Evolutionary conservation across 257 asterid genomes (phyloP).

Genomic region (Orobanche coerulescens): DNA sequence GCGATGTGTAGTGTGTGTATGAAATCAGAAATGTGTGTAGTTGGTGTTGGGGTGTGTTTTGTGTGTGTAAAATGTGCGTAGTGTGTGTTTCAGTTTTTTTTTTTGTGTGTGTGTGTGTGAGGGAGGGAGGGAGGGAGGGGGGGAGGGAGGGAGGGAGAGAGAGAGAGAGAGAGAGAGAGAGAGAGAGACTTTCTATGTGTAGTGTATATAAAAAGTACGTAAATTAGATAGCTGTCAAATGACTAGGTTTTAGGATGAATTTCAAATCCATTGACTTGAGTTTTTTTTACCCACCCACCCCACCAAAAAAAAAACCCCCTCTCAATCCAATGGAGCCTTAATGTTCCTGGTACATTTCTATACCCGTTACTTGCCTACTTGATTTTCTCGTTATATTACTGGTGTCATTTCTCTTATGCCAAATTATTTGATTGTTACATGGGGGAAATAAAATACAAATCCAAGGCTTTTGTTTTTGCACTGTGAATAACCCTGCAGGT

Average conservation of each 20-base stretch:
- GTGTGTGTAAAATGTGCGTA: too few relatives aligned
- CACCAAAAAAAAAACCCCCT: too few relatives aligned
- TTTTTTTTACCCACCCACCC: background rate
- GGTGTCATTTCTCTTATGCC: background rate
- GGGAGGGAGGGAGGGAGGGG: background rate
- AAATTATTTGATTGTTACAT: background rate
- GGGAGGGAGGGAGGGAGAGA: background rate
- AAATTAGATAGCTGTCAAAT: background rate
- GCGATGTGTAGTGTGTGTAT: too few relatives aligned
- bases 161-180: background rate
- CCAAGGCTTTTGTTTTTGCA: background rate
- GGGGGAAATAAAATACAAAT: background rate
- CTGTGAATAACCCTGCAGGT: background rate
- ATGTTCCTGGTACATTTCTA: background rate
- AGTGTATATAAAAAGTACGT: background rate
- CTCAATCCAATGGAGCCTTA: background rate
- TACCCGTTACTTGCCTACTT: background rate
- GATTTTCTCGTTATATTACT: background rate
- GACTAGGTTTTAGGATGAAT: background rate
- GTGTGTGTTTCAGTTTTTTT: too few relatives aligned
- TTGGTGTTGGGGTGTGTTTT: too few relatives aligned
- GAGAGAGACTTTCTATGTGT: background rate
- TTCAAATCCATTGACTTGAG: background rate
- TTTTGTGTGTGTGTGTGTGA: too few relatives aligned
- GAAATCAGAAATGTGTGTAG: too few relatives aligned